A percentile compares a stretch with the other conserved stretches of the same genome.
Conservation (phyloP, 306 rosid genomes). For the Acacia acuminata region DNA sequence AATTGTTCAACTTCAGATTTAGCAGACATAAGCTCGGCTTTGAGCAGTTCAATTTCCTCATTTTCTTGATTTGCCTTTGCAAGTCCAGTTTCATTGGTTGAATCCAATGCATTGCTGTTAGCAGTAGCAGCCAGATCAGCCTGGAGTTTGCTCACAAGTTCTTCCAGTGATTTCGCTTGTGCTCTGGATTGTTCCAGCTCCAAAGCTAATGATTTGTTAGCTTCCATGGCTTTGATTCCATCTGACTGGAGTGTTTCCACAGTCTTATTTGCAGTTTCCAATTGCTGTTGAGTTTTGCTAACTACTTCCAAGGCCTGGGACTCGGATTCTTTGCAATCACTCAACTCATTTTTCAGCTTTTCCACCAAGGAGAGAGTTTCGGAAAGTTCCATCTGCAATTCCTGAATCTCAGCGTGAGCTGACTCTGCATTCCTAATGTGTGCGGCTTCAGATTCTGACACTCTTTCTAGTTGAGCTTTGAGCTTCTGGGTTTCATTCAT, state of each 20-base stretch:
- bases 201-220: conserved; percentile 43
- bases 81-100: conserved; percentile 35
- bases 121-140: conserved; percentile 41
- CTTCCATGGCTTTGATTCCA: conserved; percentile 52
- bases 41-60: conserved; percentile 54
- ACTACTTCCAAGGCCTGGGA: conserved; percentile 53
- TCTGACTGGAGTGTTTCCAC: conserved; percentile 57
- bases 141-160: conserved; percentile 58
- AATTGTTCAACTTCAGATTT: conserved; percentile 65
- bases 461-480: conserved; percentile 73
- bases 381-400: conserved; percentile 62
- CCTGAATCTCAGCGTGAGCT: conserved; percentile 60
- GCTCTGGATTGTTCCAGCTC: conserved; percentile 81
- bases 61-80: conserved; percentile 38
- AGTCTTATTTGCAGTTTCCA: conserved; percentile 61
- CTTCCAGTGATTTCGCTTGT: conserved; percentile 71
- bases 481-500: conserved; percentile 84
- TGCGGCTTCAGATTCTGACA: conserved; percentile 54
- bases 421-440: conserved; percentile 56
- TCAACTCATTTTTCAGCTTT: conserved; percentile 62
- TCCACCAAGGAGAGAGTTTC: conserved; percentile 63
- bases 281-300: conserved; percentile 55
- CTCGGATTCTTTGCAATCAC: conserved; percentile 69
- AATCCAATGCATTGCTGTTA: conserved; percentile 26
- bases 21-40: conserved; percentile 52